phyloP scores from a whole-genome alignment of 352 stramenopile species.

The Chrysophaeum taylorii region DNA sequence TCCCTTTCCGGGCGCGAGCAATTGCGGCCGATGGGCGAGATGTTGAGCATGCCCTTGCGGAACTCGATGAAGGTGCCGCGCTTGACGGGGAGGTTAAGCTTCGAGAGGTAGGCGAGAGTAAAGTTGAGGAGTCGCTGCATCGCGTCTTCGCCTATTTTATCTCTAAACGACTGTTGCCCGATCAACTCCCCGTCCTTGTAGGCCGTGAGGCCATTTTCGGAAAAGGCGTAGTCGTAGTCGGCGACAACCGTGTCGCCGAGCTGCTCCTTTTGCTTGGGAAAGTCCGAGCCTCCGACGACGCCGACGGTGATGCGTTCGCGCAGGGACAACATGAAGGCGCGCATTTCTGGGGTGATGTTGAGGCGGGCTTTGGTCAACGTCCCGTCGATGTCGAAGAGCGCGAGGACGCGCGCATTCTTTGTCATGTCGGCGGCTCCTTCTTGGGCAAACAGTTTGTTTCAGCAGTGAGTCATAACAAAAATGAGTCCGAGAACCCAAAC shows the following conservation, averaged over 20 bases:
- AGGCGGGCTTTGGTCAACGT: constrained; percentile 89
- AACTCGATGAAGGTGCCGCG: constrained; percentile 98
- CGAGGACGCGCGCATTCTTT: constrained; percentile 82
- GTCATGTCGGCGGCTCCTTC: too few species aligned
- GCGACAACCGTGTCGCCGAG: constrained; percentile 78
- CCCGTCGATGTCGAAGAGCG: constrained; percentile 97
- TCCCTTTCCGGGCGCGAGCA: constrained; percentile 94
- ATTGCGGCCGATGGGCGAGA: constrained; percentile 95
- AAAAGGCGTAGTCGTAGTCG: constrained; percentile 97
- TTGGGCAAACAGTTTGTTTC: too few species aligned
- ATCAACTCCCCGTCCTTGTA: constrained; percentile 61
- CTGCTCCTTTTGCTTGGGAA: constrained; percentile 98
- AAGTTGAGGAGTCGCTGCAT: constrained; percentile 95
- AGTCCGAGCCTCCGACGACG: constrained; percentile 93
- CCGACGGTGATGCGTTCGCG: constrained; percentile 85
- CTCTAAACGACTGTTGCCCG: constrained; percentile 73
- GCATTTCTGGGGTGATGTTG: constrained; percentile 77
- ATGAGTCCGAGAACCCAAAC: too few species aligned
- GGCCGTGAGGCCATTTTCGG: constrained; percentile 93
- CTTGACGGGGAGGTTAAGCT: constrained; percentile 29
- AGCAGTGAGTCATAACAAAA: too few species aligned
- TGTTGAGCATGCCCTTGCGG: constrained; percentile 97
- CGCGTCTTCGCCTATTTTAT: constrained; percentile 88
- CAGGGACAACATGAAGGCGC: constrained; percentile 79
- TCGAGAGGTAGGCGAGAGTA: constrained; percentile 54